These are phyloP conservation scores for Bacidia rubella DNA, from an alignment of 495 filamentous ascomycete species.

Conservation along the genomic window DNA sequence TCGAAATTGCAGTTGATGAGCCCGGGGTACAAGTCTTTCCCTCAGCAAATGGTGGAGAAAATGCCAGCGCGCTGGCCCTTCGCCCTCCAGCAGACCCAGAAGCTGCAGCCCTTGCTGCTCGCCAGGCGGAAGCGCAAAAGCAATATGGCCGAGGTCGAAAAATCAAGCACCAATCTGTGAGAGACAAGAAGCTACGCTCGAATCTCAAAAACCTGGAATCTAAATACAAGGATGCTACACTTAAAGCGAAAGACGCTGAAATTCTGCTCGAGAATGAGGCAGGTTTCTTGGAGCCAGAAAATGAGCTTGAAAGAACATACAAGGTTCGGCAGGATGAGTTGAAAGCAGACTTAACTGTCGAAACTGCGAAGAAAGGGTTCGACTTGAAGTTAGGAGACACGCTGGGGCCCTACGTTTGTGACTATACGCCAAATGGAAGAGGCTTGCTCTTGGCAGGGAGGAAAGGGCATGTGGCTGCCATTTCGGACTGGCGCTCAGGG, in stretches of 20 bases:
- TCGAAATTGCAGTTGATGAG: slow-evolving; percentile 1
- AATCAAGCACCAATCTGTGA: slow-evolving; percentile 41
- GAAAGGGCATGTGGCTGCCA: slow-evolving; percentile 90
- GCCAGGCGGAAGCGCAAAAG: slow-evolving; percentile 45
- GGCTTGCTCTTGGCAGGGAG: slow-evolving; percentile 72
- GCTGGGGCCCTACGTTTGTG: slow-evolving; percentile 72
- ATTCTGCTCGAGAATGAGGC: slow-evolving; percentile 79
- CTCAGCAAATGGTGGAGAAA: not conserved
- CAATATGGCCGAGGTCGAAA: slow-evolving; percentile 73
- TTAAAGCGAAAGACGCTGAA: slow-evolving; percentile 85
- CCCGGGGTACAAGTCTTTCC: not conserved
- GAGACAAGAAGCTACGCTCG: slow-evolving; percentile 78
- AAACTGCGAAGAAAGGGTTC: slow-evolving; percentile 83
- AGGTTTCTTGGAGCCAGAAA: slow-evolving; percentile 81
- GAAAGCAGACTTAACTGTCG: slow-evolving; percentile 52
- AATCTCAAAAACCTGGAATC: slow-evolving; percentile 65
- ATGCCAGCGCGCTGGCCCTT: not conserved
- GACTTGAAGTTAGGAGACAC: slow-evolving; percentile 63
- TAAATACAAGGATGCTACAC: slow-evolving; percentile 65
- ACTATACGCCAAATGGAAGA: slow-evolving; percentile 81
- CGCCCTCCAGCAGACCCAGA: slow-evolving; percentile 1
- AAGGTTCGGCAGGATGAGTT: slow-evolving; percentile 87
- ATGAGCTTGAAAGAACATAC: slow-evolving; percentile 79
- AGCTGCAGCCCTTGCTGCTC: slow-evolving; percentile 2
- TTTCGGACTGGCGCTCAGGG: slow-evolving; percentile 81